phyloP scores from a whole-genome alignment of 2,329 filamentous ascomycete genomes.

The Massarina eburnea region DNA sequence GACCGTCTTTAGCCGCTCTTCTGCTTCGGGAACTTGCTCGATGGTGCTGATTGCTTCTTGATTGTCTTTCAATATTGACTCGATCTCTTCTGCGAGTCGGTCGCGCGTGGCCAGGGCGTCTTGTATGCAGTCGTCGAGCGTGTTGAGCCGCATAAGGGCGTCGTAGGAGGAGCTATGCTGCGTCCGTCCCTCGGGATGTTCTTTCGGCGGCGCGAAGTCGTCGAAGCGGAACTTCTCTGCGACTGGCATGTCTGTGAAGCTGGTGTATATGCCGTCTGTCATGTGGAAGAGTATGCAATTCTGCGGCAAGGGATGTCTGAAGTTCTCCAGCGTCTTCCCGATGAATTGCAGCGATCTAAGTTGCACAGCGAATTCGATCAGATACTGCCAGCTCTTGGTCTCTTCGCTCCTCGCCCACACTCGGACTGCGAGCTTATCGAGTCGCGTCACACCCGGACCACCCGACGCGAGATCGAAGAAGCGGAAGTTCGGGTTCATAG shows the following conservation, averaged over 20 bases:
- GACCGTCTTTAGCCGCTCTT: constrained; percentile 48
- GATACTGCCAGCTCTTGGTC: constrained; percentile 59
- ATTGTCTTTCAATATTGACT: constrained; percentile 48
- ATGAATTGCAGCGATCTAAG: constrained; percentile 77
- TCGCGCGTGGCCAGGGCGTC: constrained; percentile 80
- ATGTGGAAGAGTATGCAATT: constrained; percentile 88
- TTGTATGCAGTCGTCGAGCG: constrained; percentile 86
- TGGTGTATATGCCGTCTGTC: constrained; percentile 81
- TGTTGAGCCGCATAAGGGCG: constrained; percentile 82
- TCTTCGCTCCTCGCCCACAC: constrained; percentile 69
- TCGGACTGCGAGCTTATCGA: constrained; percentile 65
- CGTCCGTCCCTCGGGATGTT: constrained; percentile 49
- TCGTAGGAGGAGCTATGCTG: constrained; percentile 80
- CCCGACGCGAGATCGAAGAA: constrained; percentile 74
- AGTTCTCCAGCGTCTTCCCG: constrained; percentile 60
- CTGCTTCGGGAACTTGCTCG: constrained; percentile 45
- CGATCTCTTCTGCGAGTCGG: constrained; percentile 76
- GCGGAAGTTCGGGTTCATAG: constrained; percentile 89
- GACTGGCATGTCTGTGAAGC: constrained; percentile 66
- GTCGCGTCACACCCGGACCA: constrained; percentile 65
- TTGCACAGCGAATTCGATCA: constrained; percentile 73
- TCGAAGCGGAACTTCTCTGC: constrained; percentile 37
- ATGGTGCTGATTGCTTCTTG: constrained; percentile 38
- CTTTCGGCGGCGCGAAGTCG: constrained; percentile 36
- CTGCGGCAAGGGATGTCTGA: constrained; percentile 72